Base-by-base conservation (phyloP, 2,329 filamentous ascomycete species). In the Setomelanomma holmii region DNA sequence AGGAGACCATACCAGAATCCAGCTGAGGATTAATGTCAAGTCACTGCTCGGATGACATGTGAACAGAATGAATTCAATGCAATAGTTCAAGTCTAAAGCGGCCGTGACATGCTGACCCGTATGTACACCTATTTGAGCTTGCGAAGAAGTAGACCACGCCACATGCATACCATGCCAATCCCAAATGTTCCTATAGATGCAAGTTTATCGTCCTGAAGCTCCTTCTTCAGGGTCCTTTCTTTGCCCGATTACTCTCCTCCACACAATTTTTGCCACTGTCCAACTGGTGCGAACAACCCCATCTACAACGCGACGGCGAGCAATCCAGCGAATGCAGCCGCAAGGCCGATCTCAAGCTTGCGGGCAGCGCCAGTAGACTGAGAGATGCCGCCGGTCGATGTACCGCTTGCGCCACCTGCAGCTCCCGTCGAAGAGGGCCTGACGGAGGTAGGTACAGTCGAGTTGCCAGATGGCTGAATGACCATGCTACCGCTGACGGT, bases 241-340 rank as follows among this genome's bases (percentile, higher is more conserved):
- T n/a, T n/a, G n/a, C n/a, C n/a, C n/a, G n/a, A n/a, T n/a, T n/a
- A n/a, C n/a, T n/a, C n/a, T n/a, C n/a, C n/a, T n/a, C n/a, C n/a
- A n/a, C 11, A 38, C 24, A 30, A 6, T 30, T 12, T 7, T 30
- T 12, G 6, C 24, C 24, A 30, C 6, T 12, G 6, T 30, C 12
- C 24, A 7, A 12, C 6, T 30, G 24, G 6, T 12, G 12, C 12
- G 12, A 7, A 36, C 34, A 16, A 16, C 34, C 8, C 34, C 34
- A 17, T 54, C 36, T 70, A 71, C 64, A 69, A 68, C 43, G 55
- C 63, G 11, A 59, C 53, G 38, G 60, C 61, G 41, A 68, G 48
- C 27, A 71, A 21, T 11, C 66, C 66, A 38, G 62, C 66, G 22
- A 70, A 40, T 40, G 64, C 48, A 17, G 63, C 67, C 5, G 56